Percentiles rank a stretch among this genome's conserved stretches.
phyloP scores from a whole-genome alignment of 139 green algal species.

The Tetraselmis striata region DNA sequence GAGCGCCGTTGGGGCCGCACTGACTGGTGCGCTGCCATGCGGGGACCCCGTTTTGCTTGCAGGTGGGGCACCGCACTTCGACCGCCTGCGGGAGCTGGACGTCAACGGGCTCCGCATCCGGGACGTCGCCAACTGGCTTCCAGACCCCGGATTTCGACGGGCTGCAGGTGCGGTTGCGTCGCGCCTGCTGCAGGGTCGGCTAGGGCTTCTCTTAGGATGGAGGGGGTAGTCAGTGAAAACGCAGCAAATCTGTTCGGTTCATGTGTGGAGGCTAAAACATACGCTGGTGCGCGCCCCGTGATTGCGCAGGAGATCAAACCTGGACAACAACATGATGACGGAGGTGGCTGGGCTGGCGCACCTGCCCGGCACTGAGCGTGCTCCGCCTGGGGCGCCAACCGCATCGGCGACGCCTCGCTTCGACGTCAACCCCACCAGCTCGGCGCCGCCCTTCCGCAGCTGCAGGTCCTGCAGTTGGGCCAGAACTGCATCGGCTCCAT shows the following conservation, averaged over 20 bases:
- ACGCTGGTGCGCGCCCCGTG: too few relatives aligned
- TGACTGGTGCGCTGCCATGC: too few relatives aligned
- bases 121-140: conserved; percentile 50
- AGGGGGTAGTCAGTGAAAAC: too few relatives aligned
- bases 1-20: conserved; percentile 32
- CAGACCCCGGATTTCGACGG: conserved; percentile 27
- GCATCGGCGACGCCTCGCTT: conserved; percentile 37
- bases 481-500: conserved; percentile 45
- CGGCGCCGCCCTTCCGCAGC: not conserved
- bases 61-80: conserved; percentile 43
- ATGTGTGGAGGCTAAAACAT: too few relatives aligned
- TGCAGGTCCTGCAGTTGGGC: conserved; percentile 44
- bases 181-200: too few relatives aligned
- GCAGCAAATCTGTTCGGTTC: too few relatives aligned
- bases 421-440: conserved; percentile 9
- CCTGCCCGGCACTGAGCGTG: conserved; percentile 12
- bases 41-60: too few relatives aligned
- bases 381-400: conserved; percentile 42
- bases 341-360: conserved; percentile 25
- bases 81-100: conserved; percentile 53
- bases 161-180: conserved; percentile 38
- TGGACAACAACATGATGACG: conserved; percentile 54
- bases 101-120: conserved; percentile 35
- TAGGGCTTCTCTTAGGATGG: too few relatives aligned
- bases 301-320: conserved; percentile 42